Conservation (phyloP, 257 asterid species). For the Scutellaria baicalensis region DNA sequence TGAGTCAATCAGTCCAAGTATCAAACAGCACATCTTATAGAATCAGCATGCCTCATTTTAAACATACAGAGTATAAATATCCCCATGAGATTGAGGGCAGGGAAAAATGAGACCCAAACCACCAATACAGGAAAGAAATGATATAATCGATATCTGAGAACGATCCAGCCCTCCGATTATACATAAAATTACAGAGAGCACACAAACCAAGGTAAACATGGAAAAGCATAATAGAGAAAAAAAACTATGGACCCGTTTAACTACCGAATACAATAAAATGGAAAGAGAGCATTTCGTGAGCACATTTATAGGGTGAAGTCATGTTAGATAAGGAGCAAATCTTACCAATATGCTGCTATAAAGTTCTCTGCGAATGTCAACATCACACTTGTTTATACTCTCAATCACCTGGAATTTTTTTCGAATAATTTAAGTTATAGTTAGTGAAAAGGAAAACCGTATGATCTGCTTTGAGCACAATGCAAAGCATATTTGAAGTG, state of each 20-base stretch:
- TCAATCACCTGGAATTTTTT: conserved; percentile 69
- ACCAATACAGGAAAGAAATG: not conserved
- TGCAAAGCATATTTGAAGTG: conserved; percentile 4
- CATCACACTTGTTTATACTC: conserved; percentile 95
- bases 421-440: not conserved
- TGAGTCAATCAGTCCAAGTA: not conserved
- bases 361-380: conserved; percentile 93
- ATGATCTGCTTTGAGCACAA: conserved; percentile 13
- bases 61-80: not conserved
- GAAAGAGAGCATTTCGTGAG: not conserved
- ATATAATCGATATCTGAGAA: not conserved
- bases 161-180: not conserved
- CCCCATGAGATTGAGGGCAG: not conserved
- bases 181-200: not conserved
- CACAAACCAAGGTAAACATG: not conserved
- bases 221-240: not conserved
- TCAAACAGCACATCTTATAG: not conserved
- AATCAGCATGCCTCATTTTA: not conserved
- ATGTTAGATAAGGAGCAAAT: conserved; percentile 3
- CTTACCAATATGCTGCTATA: conserved; percentile 89
- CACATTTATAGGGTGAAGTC: not conserved
- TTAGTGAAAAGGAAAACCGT: not conserved
- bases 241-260: not conserved
- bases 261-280: not conserved
- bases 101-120: not conserved